Evolutionary conservation across 768 basidiomycete genomes (phyloP), one percentile per base, ranked within the genome.

Genomic region (Mycena olivaceomarginata): DNA sequence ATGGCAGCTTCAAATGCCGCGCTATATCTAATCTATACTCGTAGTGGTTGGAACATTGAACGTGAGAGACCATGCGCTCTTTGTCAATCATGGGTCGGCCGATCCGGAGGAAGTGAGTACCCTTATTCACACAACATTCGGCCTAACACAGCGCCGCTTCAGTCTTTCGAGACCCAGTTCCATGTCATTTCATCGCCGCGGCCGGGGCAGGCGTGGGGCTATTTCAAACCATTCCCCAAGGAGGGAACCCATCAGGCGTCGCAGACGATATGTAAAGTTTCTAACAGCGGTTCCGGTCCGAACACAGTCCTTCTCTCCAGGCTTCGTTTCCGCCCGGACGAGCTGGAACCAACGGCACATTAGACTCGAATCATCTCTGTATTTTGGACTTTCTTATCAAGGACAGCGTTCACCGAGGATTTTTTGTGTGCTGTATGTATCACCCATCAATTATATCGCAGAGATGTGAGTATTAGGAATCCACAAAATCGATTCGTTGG

Each of bases 41-140:
- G 12, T 63, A 91, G 90, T 91, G 15, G 85, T 90, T 22, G 92
- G 91, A 13, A 86, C 90, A 0, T 82, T 93, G 9, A 87, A 88
- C 37, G 88, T 92, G 20, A 82, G 85, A 0, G 90, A 92, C 56
- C 90, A 91, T 81, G 91, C 90, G 5, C 81, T 90, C n/a, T 87
- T 91, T 67, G 91, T 91, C 5, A 79, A 74, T 40, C 78, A 79
- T 40, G 74, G 74, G 16, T 37, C 39, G 46, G 31, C 7, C 25
- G 46, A 71, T 6, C 22, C 22, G 56, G 69, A 63, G n/a, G 69
- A 66, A 43, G 77, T 74, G n/a, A 8, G 64, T 74, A 11, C 18
- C n/a, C n/a, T 60, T 53, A 31, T 10, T 25, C 41, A 3, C 15
- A 45, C 12, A 18, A 6, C 18, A 45, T 39, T 11, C 15, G 37